These are phyloP conservation scores for Cytospora schulzeri DNA, from an alignment of 2,329 filamentous ascomycete species.

Conservation along the genomic window DNA sequence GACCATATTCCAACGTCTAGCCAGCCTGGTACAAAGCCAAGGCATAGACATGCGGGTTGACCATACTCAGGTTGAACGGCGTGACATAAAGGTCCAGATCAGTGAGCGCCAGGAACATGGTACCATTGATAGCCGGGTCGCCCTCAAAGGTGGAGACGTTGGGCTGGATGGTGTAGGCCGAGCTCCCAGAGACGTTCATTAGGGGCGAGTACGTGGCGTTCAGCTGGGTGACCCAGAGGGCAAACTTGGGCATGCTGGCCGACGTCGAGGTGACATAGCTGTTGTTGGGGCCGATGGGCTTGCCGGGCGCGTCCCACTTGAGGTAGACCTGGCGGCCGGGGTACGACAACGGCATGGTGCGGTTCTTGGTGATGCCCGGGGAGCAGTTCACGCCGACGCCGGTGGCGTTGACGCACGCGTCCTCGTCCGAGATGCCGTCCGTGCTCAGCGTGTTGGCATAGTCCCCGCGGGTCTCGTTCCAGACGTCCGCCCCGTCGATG, in stretches of 20 bases:
- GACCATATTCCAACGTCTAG: constrained; percentile 44
- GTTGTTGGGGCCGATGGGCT: constrained; percentile 76
- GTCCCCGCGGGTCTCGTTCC: constrained; percentile 65
- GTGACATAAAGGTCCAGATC: constrained; percentile 69
- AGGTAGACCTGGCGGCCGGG: constrained; percentile 73
- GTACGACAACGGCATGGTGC: constrained; percentile 70
- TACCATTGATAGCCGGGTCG: constrained; percentile 73
- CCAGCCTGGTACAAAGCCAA: constrained; percentile 78
- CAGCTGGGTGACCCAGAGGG: constrained; percentile 76
- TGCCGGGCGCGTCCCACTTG: constrained; percentile 71
- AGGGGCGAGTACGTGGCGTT: constrained; percentile 71
- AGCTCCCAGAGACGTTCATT: constrained; percentile 53
- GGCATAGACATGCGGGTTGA: constrained; percentile 77
- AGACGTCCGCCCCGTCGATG: constrained; percentile 61
- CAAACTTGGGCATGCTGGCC: constrained; percentile 64
- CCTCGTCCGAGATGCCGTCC: constrained; percentile 43
- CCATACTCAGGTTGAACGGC: constrained; percentile 72
- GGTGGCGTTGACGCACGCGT: constrained; percentile 61
- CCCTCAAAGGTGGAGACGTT: constrained; percentile 66
- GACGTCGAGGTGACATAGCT: constrained; percentile 70
- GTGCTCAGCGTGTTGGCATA: constrained; percentile 59
- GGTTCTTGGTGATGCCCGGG: constrained; percentile 69
- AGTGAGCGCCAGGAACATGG: constrained; percentile 78
- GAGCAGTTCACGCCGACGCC: constrained; percentile 58
- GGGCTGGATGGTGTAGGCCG: constrained; percentile 73